These are phyloP conservation scores for Trichoderma sp. DNA, from an alignment of 2,329 filamentous ascomycete species.

Conservation along the genomic window DNA sequence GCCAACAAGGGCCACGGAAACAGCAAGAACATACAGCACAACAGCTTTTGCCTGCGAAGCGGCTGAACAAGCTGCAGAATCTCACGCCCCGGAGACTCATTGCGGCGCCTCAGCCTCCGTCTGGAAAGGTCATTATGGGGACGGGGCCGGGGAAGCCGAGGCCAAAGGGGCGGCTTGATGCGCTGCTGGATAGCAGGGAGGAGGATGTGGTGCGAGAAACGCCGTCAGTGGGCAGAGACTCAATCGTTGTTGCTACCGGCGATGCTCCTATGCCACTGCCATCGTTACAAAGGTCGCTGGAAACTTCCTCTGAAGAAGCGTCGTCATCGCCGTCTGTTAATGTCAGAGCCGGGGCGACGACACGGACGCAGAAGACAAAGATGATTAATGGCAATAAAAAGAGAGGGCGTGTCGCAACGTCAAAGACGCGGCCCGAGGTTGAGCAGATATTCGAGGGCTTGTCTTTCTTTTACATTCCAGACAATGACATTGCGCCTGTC, in stretches of 20 bases:
- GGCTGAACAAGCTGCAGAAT: neutral
- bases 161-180: constrained; percentile 30
- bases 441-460: constrained; percentile 62
- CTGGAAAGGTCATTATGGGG: constrained; percentile 32
- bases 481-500: constrained; percentile 69
- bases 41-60: neutral
- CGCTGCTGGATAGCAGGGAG: constrained; percentile 27
- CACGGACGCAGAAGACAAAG: constrained; percentile 28
- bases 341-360: constrained; percentile 17
- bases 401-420: constrained; percentile 47
- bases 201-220: constrained; percentile 23
- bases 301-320: neutral
- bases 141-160: constrained; percentile 24
- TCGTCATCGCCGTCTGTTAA: constrained; percentile 11
- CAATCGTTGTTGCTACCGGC: neutral
- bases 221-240: neutral
- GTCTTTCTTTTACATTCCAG: constrained; percentile 78
- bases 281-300: neutral
- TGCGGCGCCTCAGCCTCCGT: constrained; percentile 22
- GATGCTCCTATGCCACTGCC: neutral
- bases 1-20: neutral
- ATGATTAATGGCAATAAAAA: constrained; percentile 32
- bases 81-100: constrained; percentile 27
- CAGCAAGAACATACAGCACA: neutral
- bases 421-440: constrained; percentile 52